Base-by-base conservation (phyloP, 1,139 yeast species). In the Taphrina pruni region DNA sequence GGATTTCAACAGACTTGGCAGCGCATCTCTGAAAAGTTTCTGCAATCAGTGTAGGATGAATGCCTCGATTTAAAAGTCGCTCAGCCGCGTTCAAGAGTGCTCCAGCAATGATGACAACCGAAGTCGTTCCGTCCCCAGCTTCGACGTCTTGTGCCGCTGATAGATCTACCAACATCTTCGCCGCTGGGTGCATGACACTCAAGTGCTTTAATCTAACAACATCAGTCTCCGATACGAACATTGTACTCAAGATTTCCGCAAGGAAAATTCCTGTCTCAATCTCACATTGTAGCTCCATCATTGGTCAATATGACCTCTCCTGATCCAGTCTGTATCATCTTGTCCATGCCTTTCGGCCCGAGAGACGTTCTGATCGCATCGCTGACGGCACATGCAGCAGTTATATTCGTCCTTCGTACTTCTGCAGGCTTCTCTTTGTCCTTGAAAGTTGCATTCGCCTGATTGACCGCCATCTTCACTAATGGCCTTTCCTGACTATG, bases 341-440 rank as follows among this genome's bases (percentile, higher is more conserved):
- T 95, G 79, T 94, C 99, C 99, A 94, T 94, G 72, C 99, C 99
- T 79, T 92, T 93, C 67, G 99, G 99, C 46, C 99, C 99, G 71
- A 94, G 82, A 11, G 98, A 92, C 2, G 99, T 94, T 79, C 99
- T 86, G 77, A 94, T 92, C 66, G 99, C 99, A 79, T 95, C 99
- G 1, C 97, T 94, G 52, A 95, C 99, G 3, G 99, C 98, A 75
- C 55, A 38, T 60, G 43, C 99, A 0, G 99, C 99, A 72, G 90
- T 83, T 74, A 95, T 93, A 78, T 95, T 95, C 70, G 95, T 87
- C 78, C 86, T 88, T 74, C 99, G 89, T 70, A 95, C 98, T 81
- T 94, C 99, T 78, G 89, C 96, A 14, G 99, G 99, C 84, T 95
- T 94, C 78, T 95, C 99, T 79, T 88, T 92, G 81, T 92, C 94